Percentiles rank a stretch among this genome's conserved stretches.
These are phyloP conservation scores for Aspergillus brunneoviolaceus DNA, from an alignment of 2,329 filamentous ascomycete species.

Conservation along the genomic window DNA sequence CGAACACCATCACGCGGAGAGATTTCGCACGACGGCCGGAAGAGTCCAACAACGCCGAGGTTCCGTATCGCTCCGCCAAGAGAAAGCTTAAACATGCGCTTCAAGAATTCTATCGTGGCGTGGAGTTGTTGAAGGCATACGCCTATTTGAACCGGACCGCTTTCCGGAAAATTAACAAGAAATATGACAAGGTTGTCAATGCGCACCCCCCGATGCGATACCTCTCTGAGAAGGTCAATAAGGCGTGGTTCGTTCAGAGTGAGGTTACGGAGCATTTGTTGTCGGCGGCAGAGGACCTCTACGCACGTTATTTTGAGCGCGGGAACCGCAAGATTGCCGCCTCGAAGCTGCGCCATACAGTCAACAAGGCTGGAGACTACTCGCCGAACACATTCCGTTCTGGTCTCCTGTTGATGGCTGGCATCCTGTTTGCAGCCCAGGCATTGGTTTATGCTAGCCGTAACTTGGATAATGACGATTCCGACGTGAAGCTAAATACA, in stretches of 20 bases:
- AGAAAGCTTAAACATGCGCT: conserved; percentile 86
- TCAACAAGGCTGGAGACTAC: conserved; percentile 58
- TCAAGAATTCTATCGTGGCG: conserved; percentile 87
- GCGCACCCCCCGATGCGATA: conserved; percentile 75
- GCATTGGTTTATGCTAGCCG: conserved; percentile 62
- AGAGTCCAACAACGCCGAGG: conserved; percentile 52
- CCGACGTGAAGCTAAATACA: conserved; percentile 53
- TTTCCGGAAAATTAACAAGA: conserved; percentile 97
- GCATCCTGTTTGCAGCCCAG: conserved; percentile 65
- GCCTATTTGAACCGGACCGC: conserved; percentile 86
- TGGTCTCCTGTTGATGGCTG: conserved; percentile 67
- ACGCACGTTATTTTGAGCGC: conserved; percentile 89
- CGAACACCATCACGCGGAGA: conserved; percentile 35
- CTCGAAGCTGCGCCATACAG: conserved; percentile 77
- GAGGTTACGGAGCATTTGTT: conserved; percentile 80
- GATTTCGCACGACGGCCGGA: conserved; percentile 52
- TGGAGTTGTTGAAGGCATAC: conserved; percentile 91
- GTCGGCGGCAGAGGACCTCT: conserved; percentile 80
- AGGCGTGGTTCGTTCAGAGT: conserved; percentile 87
- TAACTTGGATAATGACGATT: conserved; percentile 52
- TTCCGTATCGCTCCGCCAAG: conserved; percentile 85
- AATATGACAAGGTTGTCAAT: conserved; percentile 89
- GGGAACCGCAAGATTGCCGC: conserved; percentile 91
- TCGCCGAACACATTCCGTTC: conserved; percentile 60
- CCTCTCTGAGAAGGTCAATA: conserved; percentile 88